Base-by-base conservation (phyloP, 441 rosid genomes). In the Populus hybrid region DNA sequence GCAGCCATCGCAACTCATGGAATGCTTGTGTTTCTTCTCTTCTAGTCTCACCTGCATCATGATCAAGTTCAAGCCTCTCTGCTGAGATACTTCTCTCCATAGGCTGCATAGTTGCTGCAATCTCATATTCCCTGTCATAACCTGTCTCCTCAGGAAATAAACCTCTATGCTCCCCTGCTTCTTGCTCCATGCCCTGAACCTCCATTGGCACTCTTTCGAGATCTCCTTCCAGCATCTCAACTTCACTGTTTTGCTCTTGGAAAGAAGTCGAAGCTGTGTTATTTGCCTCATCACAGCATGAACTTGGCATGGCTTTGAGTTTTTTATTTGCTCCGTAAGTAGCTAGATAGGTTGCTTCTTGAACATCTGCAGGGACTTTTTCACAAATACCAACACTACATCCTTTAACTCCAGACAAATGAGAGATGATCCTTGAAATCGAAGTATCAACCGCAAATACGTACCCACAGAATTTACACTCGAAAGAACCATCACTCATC, bases 321-420 rank as follows among this genome's bases (percentile, higher is more conserved):
- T 46, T 46, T 46, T 46, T 46, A 46, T 46, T 46, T 14, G 57
- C 20, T 46, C 57, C 57, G 4, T 46, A 14, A 14, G n/a, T 54
- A 67, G 76, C 79, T 26, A 50, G 28, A 34, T 4, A 8, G 36
- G 79, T 79, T 3, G 10, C 57, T 32, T 18, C n/a, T 72, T 21
- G 67, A 70, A 76, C 66, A 67, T 34, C 26, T 6, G 3, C 8
- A 50, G 40, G 65, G 9, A 72, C 69, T 20, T 14, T 28, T 28
- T 4, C 1, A 63, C 83, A 76, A 76, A 61, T 59, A 3, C 4
- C 18, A 73, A 76, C 14, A 14, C 30, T 72, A 2, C 40, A 28
- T 12, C 75, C 32, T 32, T 30, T 40, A 21, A 77, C 21, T 63
- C 78, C 69, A 1, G 75, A 65, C 1, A 77, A 69, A 72, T 77